A percentile compares a stretch with the other conserved stretches of the same genome.
Evolutionary conservation across 495 filamentous ascomycete genomes (phyloP).

Genomic region (Penicillium subrubescens): DNA sequence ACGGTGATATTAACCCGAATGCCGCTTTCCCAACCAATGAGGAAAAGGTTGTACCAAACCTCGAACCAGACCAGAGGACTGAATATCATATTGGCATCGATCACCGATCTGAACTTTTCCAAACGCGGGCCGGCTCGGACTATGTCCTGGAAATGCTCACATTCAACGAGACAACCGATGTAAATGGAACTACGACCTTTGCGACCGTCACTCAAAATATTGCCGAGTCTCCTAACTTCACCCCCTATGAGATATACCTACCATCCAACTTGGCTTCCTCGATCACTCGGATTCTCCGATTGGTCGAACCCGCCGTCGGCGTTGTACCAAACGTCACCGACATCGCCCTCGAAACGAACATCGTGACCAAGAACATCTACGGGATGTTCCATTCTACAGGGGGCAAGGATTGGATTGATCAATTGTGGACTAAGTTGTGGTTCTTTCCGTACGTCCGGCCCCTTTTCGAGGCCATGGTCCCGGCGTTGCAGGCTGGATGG

Average conservation of each 20-base stretch:
- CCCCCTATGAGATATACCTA: conserved; percentile 10
- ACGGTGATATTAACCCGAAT: conserved; percentile 12
- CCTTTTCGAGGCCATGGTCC: conserved; percentile 7
- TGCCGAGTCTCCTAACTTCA: conserved; percentile 7
- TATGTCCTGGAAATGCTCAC: conserved; percentile 12
- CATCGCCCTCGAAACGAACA: conserved; percentile 13
- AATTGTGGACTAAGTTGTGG: conserved; percentile 15
- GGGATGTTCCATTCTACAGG: conserved; percentile 18
- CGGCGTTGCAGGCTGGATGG: background rate
- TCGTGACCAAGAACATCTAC: conserved; percentile 19
- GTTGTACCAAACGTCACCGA: conserved; percentile 4
- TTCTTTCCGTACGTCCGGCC: conserved; percentile 13
- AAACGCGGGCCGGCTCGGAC: conserved; percentile 19
- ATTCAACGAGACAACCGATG: conserved; percentile 1
- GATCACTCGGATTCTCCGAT: conserved; percentile 3
- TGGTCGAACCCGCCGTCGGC: conserved; percentile 7
- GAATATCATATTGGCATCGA: conserved; percentile 24
- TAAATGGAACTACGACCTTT: background rate
- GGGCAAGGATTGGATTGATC: conserved; percentile 16
- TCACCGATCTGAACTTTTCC: conserved; percentile 16
- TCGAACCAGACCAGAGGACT: conserved; percentile 1
- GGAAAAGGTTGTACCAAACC: conserved; percentile 9
- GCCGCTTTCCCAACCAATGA: conserved; percentile 3
- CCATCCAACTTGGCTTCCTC: conserved; percentile 10
- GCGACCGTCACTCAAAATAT: conserved; percentile 8